Percentiles rank a stretch among this genome's conserved stretches.
Evolutionary conservation across 495 filamentous ascomycete species (phyloP).

Genomic region (Xylaria venustula): DNA sequence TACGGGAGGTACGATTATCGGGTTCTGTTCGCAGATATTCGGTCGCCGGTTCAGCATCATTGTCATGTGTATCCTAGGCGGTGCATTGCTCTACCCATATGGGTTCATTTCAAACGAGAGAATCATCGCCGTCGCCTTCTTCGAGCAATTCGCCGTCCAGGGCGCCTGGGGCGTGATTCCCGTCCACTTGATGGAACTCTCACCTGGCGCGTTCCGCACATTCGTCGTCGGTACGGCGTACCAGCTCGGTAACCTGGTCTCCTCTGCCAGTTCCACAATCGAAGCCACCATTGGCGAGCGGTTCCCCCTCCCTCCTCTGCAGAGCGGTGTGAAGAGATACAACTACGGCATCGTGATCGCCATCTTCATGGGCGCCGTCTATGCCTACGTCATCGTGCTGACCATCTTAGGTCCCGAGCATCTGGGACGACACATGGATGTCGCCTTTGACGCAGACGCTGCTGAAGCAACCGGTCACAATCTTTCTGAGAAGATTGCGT

Average conservation of each 20-base stretch:
- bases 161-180: conserved; percentile 84
- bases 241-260: conserved; percentile 83
- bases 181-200: conserved; percentile 86
- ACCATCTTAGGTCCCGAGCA: conserved; percentile 78
- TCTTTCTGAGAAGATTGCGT: conserved; percentile 22
- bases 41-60: conserved; percentile 82
- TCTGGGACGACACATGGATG: conserved; percentile 62
- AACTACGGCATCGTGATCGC: conserved; percentile 88
- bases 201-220: conserved; percentile 76
- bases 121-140: conserved; percentile 83
- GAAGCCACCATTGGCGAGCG: conserved; percentile 78
- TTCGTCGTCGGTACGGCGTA: conserved; percentile 83
- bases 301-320: conserved; percentile 67
- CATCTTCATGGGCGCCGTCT: conserved; percentile 94
- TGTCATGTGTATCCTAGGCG: conserved; percentile 71
- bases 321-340: conserved; percentile 54
- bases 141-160: conserved; percentile 88
- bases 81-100: conserved; percentile 79
- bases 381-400: conserved; percentile 72
- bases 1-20: conserved; percentile 70
- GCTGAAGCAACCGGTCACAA: conserved; percentile 49
- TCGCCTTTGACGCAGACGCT: conserved; percentile 64
- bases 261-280: conserved; percentile 77
- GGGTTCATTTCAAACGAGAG: conserved; percentile 59
- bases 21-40: conserved; percentile 77